phyloP scores from a whole-genome alignment of 148 eudicot species.

The Fagopyrum tataricum region DNA sequence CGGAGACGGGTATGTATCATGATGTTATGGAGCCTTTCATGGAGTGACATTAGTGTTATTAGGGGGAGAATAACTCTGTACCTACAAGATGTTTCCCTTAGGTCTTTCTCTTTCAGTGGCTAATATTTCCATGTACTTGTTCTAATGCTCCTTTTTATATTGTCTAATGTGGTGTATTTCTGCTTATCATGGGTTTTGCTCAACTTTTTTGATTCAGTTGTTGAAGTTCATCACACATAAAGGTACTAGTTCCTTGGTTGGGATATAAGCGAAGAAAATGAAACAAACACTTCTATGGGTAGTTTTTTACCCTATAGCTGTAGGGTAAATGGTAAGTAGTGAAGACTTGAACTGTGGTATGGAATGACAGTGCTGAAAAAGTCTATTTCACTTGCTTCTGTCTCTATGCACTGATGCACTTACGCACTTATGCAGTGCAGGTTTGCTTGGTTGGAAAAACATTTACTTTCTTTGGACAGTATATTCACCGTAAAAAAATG shows the following conservation, averaged over 20 bases:
- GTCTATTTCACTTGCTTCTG: neutral
- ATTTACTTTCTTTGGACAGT: neutral
- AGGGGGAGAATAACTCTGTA: conserved; percentile 1
- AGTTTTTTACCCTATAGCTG: too few relatives aligned
- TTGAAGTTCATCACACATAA: neutral
- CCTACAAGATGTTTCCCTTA: conserved; percentile 5
- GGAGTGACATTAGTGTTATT: conserved; percentile 24
- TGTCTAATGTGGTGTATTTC: neutral
- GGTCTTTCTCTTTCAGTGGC: neutral
- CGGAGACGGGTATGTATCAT: conserved; percentile 67
- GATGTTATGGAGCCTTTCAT: conserved; percentile 92
- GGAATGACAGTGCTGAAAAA: neutral
- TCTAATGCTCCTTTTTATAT: neutral
- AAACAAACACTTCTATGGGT: too few relatives aligned
- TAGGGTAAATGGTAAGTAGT: neutral
- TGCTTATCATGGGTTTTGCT: neutral
- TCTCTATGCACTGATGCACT: too few relatives aligned
- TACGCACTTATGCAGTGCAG: neutral
- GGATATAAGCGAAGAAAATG: too few relatives aligned
- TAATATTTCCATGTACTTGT: conserved; percentile 1
- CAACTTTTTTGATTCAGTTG: neutral
- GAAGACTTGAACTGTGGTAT: neutral
- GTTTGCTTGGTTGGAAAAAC: neutral
- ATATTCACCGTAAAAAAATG: too few relatives aligned
- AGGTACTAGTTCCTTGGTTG: neutral